Base-by-base conservation (phyloP, 495 filamentous ascomycete species). In the Tuber magnatum region DNA sequence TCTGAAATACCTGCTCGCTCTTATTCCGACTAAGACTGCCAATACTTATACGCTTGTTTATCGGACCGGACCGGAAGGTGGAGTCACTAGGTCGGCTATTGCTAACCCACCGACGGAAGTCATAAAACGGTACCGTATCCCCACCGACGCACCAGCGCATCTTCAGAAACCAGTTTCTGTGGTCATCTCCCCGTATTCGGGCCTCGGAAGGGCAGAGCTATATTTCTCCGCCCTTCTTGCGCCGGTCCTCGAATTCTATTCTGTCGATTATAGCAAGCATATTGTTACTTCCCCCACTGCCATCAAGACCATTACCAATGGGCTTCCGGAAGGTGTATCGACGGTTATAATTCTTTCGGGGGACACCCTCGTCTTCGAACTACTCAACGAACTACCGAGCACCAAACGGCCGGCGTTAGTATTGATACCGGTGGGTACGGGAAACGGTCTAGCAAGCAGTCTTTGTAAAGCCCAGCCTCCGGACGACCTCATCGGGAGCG, bases 401-500 rank as follows among this genome's bases (percentile, higher is more conserved):
- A 73, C 74, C 74, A 77, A 75, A n/a, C 80, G 79, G 1, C 92
- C 92, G 0, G 86, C 85, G 3, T 84, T 97, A 75, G 86, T 86
- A 12, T 81, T 95, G 40, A 83, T 97, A 7, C 91, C 93, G 1
- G 86, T 94, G 28, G 94, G 94, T 3, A 97, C 94, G 3, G 94
- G 92, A 39, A 98, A 97, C 84, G 94, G 94, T 3, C 88, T 97
- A 76, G 92, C 93, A 51, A 87, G 90, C 81, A 96, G 93, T 4
- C 82, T 68, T 20, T 77, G 61, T 2, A 72, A 40, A 3, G 18
- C 76, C 80, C 86, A 38, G 86, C 87, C 24, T 81, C 86, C 77
- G 16, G 28, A 35, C 56, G 32, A 32, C 56, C 56, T 65, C 28
- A 65, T 65, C 28, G 18, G 28, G 35, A 35, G 32, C 8, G 28